Base-by-base conservation (phyloP, 164 flowering plant genomes). In the Nelumbo lutea region DNA sequence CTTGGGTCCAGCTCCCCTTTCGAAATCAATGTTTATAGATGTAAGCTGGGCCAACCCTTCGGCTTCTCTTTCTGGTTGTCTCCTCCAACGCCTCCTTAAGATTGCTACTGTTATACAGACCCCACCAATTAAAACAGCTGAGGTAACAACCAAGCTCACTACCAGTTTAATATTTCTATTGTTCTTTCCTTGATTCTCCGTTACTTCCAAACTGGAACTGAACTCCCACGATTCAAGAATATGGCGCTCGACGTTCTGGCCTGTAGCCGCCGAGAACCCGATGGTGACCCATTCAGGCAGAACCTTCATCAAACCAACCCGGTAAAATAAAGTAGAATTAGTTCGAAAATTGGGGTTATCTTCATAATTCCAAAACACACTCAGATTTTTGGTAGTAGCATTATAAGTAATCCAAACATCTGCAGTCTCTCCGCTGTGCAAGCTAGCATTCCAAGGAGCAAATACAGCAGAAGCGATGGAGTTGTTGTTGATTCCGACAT, bases 261-360 rank as follows among this genome's bases (percentile, higher is more conserved):
- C 74, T 7, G 76, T 73, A 46, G 76, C 59, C 1, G 76, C 72
- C 3, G 76, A 68, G 59, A 81, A 73, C 5, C 84, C 84, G 46
- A 81, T 50, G 1, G 45, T 69, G 27, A 79, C 84, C 78, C 75
- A 75, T 66, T 79, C 82, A 6, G 88, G 87, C 2, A 83, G 65
- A 57, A 78, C 59, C 42, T 70, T 41, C 60, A 1, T 72, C 3
- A 87, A 62, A 69, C 84, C 81, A 45, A 84, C 71, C 1, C 11
- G 39, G 27, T 73, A 71, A 42, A 77, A 79, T 8, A 87, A 78
- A 65, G 80, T 77, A 5, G 79, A 52, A 45, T 76, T 73, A 63
- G 67, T 76, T 2, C 42, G 42, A 58, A 63, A 70, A 50, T 11
- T 40, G n/a, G 70, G 67, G 42, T 70, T 68, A 0, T 45, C 10